Conservation (phyloP, 2,329 filamentous ascomycete species). For the Venturiaceae sp. region DNA sequence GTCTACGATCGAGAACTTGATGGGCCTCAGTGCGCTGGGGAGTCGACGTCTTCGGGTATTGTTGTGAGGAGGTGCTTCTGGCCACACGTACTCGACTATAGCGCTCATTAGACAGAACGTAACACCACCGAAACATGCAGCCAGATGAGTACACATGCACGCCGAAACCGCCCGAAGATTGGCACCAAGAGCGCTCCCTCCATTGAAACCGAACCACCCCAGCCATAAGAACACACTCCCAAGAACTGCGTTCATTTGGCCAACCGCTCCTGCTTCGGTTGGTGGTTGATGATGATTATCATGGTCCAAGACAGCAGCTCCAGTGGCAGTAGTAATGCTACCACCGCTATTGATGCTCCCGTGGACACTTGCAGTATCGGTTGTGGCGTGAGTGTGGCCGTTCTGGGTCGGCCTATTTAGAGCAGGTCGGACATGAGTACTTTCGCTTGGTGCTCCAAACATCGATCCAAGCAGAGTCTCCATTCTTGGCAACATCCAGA, state of each 20-base stretch:
- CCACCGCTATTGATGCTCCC: background rate
- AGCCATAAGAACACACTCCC: slow-evolving; percentile 52
- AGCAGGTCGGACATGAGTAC: background rate
- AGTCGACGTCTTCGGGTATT: slow-evolving; percentile 43
- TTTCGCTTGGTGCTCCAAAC: too few relatives aligned
- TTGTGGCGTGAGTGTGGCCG: background rate
- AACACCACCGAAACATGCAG: slow-evolving; percentile 44
- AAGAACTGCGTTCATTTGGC: slow-evolving; percentile 54
- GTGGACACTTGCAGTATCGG: background rate
- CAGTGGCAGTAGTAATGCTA: background rate
- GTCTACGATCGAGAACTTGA: slow-evolving; percentile 11
- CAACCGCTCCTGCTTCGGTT: slow-evolving; percentile 25
- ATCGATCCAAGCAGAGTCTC: slow-evolving; percentile 31
- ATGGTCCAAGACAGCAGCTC: background rate
- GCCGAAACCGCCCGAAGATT: slow-evolving; percentile 44
- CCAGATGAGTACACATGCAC: slow-evolving; percentile 50
- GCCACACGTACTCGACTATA: background rate
- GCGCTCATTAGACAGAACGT: slow-evolving; percentile 34
- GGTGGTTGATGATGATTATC: background rate
- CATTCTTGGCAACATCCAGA: slow-evolving; percentile 51
- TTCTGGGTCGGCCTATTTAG: background rate
- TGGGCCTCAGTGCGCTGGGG: too few relatives aligned
- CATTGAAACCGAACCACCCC: slow-evolving; percentile 25
- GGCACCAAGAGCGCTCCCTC: slow-evolving; percentile 41
- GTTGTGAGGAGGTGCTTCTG: slow-evolving; percentile 41